Base-by-base conservation (phyloP, 1,284 basidiomycete genomes). In the Tilletia walkeri region DNA sequence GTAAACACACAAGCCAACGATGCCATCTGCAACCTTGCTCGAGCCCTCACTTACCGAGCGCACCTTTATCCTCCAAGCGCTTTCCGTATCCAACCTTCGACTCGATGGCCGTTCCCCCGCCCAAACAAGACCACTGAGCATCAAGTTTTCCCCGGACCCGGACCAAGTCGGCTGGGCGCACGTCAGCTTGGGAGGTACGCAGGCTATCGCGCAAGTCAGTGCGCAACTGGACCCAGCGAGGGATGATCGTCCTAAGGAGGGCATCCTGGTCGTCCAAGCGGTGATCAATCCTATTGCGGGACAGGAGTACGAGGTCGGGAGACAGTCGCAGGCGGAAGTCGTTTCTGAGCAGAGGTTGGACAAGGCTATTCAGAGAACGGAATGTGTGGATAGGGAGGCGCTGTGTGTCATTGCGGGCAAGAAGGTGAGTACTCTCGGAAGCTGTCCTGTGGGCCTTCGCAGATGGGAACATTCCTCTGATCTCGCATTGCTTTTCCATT, bases 251-350 rank as follows among this genome's bases (percentile, higher is more conserved):
- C 93, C 94, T 0, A 92, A 94, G 76, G 95, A 98, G 84, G 95
- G 95, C 2, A 88, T 91, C 50, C 88, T 98, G 69, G 89, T 90
- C 6, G 91, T 99, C 73, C 90, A 92, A 75, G 93, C 92, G 12
- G 95, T 98, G 85, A 90, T 98, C 73, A 92, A 91, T 18, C 93
- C 95, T 6, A 95, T 98, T 93, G 94, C 95, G 2, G 91, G 91
- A 18, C 89, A 87, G 73, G 91, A 93, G 75, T 96, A 93, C 84
- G 95, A 98, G 86, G 85, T 89, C 70, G 92, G 92, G 14, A 73
- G 85, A 38, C 67, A 72, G 2, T 73, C 76, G 5, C 72, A 72
- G 3, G 93, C 95, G 80, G 95, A 98, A 84, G 89, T 96, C 0
- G 87, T 90, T 18, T 90, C 98, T 69, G 92, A 92, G 1, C 88